Conservation (phyloP, 2,329 filamentous ascomycete genomes). For the Fusarium zealandicum region DNA sequence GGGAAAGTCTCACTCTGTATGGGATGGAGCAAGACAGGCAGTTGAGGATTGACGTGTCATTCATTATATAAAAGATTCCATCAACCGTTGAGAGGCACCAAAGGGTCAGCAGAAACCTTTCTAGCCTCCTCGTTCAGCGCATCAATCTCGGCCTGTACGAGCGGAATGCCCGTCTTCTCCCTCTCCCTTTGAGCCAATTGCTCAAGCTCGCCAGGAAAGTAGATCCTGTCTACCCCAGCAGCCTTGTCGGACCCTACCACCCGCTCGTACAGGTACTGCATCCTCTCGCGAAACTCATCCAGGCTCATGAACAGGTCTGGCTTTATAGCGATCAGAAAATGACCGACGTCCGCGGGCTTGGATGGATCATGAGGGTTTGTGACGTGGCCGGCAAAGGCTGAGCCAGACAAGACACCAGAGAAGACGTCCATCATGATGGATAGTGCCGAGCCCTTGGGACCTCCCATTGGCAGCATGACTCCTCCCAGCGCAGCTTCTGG, state of each 20-base stretch:
- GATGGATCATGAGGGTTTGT: conserved; percentile 78
- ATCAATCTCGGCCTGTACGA: conserved; percentile 63
- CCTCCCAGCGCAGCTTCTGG: conserved; percentile 74
- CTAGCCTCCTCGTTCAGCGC: conserved; percentile 62
- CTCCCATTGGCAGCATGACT: conserved; percentile 87
- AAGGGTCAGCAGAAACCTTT: conserved; percentile 47
- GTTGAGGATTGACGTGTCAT: neutral
- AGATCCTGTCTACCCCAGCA: conserved; percentile 64
- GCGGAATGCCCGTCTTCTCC: conserved; percentile 63
- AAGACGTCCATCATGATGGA: conserved; percentile 91
- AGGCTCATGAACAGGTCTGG: conserved; percentile 76
- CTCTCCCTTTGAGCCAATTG: conserved; percentile 60
- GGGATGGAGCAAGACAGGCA: neutral
- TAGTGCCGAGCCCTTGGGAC: conserved; percentile 80
- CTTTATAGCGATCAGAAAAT: conserved; percentile 76
- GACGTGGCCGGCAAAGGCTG: conserved; percentile 80
- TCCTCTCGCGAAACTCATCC: conserved; percentile 71
- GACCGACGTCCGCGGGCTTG: conserved; percentile 73
- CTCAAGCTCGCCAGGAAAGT: conserved; percentile 70
- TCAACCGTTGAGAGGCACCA: conserved; percentile 15
- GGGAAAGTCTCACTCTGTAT: neutral
- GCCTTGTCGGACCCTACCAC: conserved; percentile 63
- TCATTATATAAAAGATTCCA: neutral
- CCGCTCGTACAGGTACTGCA: conserved; percentile 62
- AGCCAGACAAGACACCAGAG: conserved; percentile 78